phyloP scores from a whole-genome alignment of 2,329 filamentous ascomycete genomes.

The Alternaria burnsii region DNA sequence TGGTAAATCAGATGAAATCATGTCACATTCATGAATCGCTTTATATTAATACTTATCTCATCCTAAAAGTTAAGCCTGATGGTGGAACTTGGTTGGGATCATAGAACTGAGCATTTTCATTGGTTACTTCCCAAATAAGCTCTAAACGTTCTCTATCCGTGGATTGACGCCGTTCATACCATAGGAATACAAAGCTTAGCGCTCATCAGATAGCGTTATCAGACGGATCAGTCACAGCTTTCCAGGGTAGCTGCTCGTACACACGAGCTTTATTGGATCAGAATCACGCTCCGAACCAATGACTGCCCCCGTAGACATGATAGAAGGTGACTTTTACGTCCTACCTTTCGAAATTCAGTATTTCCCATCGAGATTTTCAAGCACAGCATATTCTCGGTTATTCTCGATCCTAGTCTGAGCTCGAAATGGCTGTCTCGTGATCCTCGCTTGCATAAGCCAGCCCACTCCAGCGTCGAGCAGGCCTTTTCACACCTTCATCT shows the following conservation, averaged over 20 bases:
- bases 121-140: not conserved
- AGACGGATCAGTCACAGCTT: not conserved
- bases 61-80: not conserved
- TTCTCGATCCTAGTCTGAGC: not conserved
- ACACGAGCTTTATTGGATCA: not conserved
- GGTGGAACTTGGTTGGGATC: not conserved
- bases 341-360: not conserved
- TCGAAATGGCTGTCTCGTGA: not conserved
- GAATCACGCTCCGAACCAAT: not conserved
- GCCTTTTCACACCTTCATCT: not conserved
- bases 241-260: not conserved
- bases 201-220: not conserved
- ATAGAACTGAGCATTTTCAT: not conserved
- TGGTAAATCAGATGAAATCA: too few species aligned
- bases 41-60: not conserved
- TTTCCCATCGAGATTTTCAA: not conserved
- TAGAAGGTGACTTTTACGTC: not conserved
- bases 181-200: not conserved
- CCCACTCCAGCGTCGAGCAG: not conserved
- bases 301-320: not conserved
- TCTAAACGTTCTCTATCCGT: not conserved
- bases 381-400: too few species aligned
- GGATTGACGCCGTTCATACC: not conserved
- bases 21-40: too few species aligned
- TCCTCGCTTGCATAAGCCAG: not conserved